Evolutionary conservation across 2,329 filamentous ascomycete species (phyloP).

Genomic region (Pseudocercospora fuligena): DNA sequence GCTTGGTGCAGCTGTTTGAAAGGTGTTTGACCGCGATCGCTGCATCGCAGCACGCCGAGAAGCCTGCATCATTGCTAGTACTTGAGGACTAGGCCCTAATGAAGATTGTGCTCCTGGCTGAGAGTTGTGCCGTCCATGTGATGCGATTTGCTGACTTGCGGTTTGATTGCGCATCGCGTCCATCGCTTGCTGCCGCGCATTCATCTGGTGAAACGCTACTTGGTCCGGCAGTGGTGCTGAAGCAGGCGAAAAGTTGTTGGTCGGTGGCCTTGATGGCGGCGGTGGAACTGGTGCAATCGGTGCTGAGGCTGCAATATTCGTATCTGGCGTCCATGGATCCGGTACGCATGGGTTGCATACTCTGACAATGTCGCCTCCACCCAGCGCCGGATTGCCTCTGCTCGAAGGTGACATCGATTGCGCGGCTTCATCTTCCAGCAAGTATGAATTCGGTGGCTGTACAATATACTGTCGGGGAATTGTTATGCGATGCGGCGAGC

Average conservation of each 20-base stretch:
- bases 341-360: slow-evolving; percentile 76
- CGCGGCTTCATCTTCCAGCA: slow-evolving; percentile 21
- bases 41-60: neutral
- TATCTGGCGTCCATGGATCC: slow-evolving; percentile 53
- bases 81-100: neutral
- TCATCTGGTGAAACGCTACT: neutral
- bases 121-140: neutral
- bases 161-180: neutral
- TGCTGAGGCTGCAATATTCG: slow-evolving; percentile 8
- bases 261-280: neutral
- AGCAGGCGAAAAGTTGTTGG: neutral
- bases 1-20: neutral
- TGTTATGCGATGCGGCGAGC: slow-evolving; percentile 92
- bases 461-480: slow-evolving; percentile 95
- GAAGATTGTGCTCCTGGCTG: neutral
- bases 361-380: slow-evolving; percentile 70
- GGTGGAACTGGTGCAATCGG: slow-evolving; percentile 9
- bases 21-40: neutral
- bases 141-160: neutral
- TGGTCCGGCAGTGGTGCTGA: neutral
- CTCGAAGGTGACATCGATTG: slow-evolving; percentile 18
- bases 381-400: slow-evolving; percentile 56
- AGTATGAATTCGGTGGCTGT: slow-evolving; percentile 61
- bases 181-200: neutral
- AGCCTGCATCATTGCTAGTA: neutral